Conservation (phyloP, 176 grass and related monocot species). For the Rhipidocladum racemiflorum region DNA sequence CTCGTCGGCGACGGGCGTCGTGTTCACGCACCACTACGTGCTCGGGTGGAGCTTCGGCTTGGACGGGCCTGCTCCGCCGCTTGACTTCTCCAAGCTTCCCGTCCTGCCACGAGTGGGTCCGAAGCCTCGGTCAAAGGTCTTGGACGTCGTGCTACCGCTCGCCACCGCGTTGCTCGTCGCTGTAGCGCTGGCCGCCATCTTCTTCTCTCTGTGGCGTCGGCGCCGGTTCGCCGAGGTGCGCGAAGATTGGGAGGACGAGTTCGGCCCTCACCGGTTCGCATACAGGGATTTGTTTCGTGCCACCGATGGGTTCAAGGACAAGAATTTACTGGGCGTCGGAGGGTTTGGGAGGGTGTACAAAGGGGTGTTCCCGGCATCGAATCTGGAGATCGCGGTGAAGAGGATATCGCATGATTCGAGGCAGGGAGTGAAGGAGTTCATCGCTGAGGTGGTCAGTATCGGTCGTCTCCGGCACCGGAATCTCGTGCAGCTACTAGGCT, state of each 20-base stretch:
- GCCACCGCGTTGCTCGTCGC: neutral
- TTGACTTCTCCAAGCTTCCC: constrained; percentile 20
- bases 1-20: constrained; percentile 4
- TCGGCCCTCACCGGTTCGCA: constrained; percentile 22
- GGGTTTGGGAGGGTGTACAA: constrained; percentile 42
- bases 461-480: constrained; percentile 24
- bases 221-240: constrained; percentile 5
- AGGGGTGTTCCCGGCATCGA: neutral
- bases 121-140: neutral
- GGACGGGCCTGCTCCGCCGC: neutral
- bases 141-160: neutral
- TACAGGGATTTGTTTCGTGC: constrained; percentile 37
- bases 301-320: constrained; percentile 14
- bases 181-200: neutral
- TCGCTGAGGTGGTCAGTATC: constrained; percentile 35
- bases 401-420: constrained; percentile 16
- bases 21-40: constrained; percentile 20
- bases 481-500: constrained; percentile 9
- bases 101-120: neutral
- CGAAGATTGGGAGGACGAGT: constrained; percentile 38
- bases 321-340: constrained; percentile 26
- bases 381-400: constrained; percentile 28
- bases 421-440: constrained; percentile 35
- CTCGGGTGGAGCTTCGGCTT: constrained; percentile 42
- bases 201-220: neutral